Conservation (phyloP, 1,284 basidiomycete genomes). For the Irpex sp. region DNA sequence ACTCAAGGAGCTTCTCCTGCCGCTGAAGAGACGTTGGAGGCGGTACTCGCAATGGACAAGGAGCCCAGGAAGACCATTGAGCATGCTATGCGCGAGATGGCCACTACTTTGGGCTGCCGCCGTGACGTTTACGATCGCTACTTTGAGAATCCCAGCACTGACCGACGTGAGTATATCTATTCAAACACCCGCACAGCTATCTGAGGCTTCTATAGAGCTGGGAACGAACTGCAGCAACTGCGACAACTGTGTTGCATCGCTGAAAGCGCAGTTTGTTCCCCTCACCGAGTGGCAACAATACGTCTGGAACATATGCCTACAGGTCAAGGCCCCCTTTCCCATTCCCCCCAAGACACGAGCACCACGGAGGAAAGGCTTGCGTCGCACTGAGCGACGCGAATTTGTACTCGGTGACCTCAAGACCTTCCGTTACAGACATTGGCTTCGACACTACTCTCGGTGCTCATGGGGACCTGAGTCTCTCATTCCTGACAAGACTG, state of each 20-base stretch:
- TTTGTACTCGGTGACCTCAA: background rate
- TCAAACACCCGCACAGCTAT: background rate
- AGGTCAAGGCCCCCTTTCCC: background rate
- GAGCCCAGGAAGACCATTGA: slow-evolving; percentile 6
- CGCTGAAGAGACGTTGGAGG: background rate
- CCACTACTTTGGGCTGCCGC: slow-evolving; percentile 12
- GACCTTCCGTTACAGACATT: background rate
- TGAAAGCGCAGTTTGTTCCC: background rate
- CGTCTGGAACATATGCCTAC: background rate
- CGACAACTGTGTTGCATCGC: slow-evolving; percentile 1
- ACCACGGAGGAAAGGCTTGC: background rate
- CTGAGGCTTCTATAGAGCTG: background rate
- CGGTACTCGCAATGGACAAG: background rate
- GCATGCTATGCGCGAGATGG: slow-evolving; percentile 9
- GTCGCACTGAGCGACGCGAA: background rate
- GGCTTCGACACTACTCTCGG: background rate
- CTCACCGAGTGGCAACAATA: background rate
- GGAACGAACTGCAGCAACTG: background rate
- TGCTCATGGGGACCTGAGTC: background rate
- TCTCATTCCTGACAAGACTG: background rate
- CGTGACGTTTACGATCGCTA: slow-evolving; percentile 11
- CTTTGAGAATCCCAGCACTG: slow-evolving; percentile 15
- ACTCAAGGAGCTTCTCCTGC: too few species aligned
- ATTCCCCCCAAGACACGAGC: background rate
- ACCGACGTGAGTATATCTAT: background rate